phyloP scores from a whole-genome alignment of 345 rosid species.

The Lumnitzera racemosa region DNA sequence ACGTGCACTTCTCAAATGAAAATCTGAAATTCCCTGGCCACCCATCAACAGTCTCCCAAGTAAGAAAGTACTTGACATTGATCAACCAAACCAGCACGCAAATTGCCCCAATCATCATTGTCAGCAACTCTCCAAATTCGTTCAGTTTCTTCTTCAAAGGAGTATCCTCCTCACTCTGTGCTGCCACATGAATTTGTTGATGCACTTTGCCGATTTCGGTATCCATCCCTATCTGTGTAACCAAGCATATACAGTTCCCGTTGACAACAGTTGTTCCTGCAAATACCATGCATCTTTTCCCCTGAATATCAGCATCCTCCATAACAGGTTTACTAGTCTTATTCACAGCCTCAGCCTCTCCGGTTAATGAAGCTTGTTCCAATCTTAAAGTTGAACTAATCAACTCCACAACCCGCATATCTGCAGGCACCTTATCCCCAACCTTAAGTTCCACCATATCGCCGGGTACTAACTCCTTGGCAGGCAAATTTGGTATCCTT shows the following conservation, averaged over 20 bases:
- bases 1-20: slow-evolving; percentile 70
- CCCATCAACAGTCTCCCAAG: slow-evolving; percentile 59
- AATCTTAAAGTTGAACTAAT: slow-evolving; percentile 53
- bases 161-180: slow-evolving; percentile 55
- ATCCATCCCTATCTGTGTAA: slow-evolving; percentile 54
- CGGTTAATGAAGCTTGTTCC: slow-evolving; percentile 67
- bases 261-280: slow-evolving; percentile 67
- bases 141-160: slow-evolving; percentile 66
- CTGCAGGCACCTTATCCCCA: slow-evolving; percentile 73
- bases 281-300: slow-evolving; percentile 56
- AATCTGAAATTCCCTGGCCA: slow-evolving; percentile 61
- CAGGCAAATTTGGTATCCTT: slow-evolving; percentile 26
- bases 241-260: slow-evolving; percentile 54
- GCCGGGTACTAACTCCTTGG: slow-evolving; percentile 59
- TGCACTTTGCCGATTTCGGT: slow-evolving; percentile 70
- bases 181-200: slow-evolving; percentile 46
- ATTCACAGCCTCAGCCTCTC: slow-evolving; percentile 65
- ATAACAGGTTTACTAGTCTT: slow-evolving; percentile 36
- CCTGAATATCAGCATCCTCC: slow-evolving; percentile 49
- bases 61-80: slow-evolving; percentile 54
- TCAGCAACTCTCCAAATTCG: slow-evolving; percentile 54
- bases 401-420: slow-evolving; percentile 50
- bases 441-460: slow-evolving; percentile 62
- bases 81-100: slow-evolving; percentile 63
- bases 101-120: slow-evolving; percentile 48